These are phyloP conservation scores for Apiospora saccharicola DNA, from an alignment of 2,329 filamentous ascomycete genomes.

Conservation along the genomic window DNA sequence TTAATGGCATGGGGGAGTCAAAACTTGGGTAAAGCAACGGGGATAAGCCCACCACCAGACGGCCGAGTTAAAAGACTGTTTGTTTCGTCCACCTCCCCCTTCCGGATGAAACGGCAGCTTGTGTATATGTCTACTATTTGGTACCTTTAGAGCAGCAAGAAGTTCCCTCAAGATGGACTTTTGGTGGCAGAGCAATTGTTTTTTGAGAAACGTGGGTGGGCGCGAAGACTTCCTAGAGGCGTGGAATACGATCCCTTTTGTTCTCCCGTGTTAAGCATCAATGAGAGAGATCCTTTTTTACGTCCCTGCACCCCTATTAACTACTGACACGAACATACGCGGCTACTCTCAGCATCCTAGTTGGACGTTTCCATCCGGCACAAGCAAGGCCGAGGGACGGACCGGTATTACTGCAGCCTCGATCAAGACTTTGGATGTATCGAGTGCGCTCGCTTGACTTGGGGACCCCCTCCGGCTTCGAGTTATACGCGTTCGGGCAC, in stretches of 20 bases:
- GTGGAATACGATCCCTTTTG: slow-evolving; percentile 27
- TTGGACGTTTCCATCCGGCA: neutral
- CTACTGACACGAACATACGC: neutral
- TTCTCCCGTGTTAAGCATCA: slow-evolving; percentile 33
- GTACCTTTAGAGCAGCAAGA: slow-evolving; percentile 28
- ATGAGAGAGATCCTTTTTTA: slow-evolving; percentile 23
- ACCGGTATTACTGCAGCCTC: neutral
- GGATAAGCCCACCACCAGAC: slow-evolving; percentile 13
- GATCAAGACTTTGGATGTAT: neutral
- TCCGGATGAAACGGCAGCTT: slow-evolving; percentile 21
- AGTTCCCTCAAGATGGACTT: slow-evolving; percentile 22
- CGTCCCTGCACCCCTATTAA: neutral
- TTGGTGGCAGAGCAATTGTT: slow-evolving; percentile 21
- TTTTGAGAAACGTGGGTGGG: slow-evolving; percentile 15
- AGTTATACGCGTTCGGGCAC: neutral
- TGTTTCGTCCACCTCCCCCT: slow-evolving; percentile 4
- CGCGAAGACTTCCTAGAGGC: slow-evolving; percentile 20
- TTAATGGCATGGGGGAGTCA: slow-evolving; percentile 1
- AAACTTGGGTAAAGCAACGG: slow-evolving; percentile 18
- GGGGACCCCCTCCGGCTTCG: neutral
- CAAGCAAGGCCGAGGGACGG: neutral
- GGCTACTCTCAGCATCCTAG: neutral
- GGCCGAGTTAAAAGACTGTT: slow-evolving; percentile 16
- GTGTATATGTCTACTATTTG: slow-evolving; percentile 33
- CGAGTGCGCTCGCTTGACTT: neutral